These are phyloP conservation scores for Saccharomycopsis fermentans DNA, from an alignment of 805 yeast species.

Conservation along the genomic window DNA sequence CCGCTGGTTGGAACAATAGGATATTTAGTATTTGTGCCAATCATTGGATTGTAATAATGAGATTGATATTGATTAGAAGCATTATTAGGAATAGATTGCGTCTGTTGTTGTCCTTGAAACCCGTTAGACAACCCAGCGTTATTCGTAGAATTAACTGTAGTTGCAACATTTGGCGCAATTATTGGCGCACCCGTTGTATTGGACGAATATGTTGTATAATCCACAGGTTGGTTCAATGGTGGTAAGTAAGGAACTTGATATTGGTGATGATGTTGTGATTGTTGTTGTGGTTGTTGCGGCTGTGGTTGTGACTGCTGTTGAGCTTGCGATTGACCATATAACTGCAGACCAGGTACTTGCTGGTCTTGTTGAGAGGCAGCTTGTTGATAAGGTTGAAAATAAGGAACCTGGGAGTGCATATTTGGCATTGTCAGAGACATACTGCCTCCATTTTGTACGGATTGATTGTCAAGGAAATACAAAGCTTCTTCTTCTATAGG, in stretches of 20 bases:
- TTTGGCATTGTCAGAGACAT: conserved; percentile 19
- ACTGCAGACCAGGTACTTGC: not conserved
- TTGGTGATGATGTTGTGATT: conserved; percentile 5
- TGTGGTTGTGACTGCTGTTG: conserved; percentile 1
- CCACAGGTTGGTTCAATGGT: conserved; percentile 10
- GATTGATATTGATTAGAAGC: conserved; percentile 1
- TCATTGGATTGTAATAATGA: conserved; percentile 7
- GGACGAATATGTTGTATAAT: not conserved
- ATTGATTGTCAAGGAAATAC: conserved; percentile 32
- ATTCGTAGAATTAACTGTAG: conserved; percentile 1
- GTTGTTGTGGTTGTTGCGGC: conserved; percentile 8
- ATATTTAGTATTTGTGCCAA: not conserved
- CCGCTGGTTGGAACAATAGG: not conserved
- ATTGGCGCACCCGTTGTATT: not conserved
- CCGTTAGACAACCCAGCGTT: not conserved
- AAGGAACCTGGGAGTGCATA: conserved; percentile 15
- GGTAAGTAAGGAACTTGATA: conserved; percentile 4
- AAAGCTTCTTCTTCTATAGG: conserved; percentile 40
- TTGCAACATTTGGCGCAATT: not conserved
- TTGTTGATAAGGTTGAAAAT: conserved; percentile 12
- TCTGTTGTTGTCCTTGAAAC: conserved; percentile 8
- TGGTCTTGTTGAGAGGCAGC: not conserved
- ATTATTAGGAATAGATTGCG: not conserved
- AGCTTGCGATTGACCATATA: not conserved
- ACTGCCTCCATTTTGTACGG: conserved; percentile 6